phyloP scores from a whole-genome alignment of 148 eudicot species.

The Mesembryanthemum crystallinum region DNA sequence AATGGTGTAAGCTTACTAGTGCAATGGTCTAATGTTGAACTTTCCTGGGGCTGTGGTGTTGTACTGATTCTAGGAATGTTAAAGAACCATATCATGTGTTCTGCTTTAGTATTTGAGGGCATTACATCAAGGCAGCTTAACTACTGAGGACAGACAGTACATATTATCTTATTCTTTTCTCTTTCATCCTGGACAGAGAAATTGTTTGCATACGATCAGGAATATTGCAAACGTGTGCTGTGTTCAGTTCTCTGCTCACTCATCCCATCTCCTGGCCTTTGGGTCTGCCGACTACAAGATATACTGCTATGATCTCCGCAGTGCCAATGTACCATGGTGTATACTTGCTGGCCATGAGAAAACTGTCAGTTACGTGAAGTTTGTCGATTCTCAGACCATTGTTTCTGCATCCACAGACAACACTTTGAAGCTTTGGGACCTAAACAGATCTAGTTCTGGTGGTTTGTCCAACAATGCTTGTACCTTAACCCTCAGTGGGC shows the following conservation, averaged over 20 bases:
- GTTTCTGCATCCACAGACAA: constrained; percentile 96
- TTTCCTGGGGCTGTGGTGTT: not conserved
- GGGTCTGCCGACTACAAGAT: constrained; percentile 85
- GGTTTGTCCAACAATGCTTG: constrained; percentile 64
- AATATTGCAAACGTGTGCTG: constrained; percentile 81
- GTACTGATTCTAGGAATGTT: not conserved
- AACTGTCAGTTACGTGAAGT: constrained; percentile 86
- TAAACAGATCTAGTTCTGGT: constrained; percentile 49
- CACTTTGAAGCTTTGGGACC: constrained; percentile 95
- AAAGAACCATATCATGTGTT: not conserved
- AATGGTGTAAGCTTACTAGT: not conserved
- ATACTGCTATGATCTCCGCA: constrained; percentile 85
- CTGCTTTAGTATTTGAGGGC: not conserved
- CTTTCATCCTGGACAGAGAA: constrained; percentile 52
- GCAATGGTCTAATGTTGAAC: not conserved
- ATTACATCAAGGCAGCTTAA: not conserved
- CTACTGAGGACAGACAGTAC: not conserved
- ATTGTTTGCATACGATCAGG: constrained; percentile 44
- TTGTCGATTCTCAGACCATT: constrained; percentile 71
- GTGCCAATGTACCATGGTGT: constrained; percentile 73
- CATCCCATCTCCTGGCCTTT: constrained; percentile 66
- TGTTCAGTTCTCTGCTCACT: constrained; percentile 84
- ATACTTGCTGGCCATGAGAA: constrained; percentile 68
- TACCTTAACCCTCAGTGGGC: constrained; percentile 67
- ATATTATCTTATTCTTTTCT: constrained; percentile 10